Base-by-base conservation (phyloP, 2,329 filamentous ascomycete genomes). In the Dactylonectria estremocensis region DNA sequence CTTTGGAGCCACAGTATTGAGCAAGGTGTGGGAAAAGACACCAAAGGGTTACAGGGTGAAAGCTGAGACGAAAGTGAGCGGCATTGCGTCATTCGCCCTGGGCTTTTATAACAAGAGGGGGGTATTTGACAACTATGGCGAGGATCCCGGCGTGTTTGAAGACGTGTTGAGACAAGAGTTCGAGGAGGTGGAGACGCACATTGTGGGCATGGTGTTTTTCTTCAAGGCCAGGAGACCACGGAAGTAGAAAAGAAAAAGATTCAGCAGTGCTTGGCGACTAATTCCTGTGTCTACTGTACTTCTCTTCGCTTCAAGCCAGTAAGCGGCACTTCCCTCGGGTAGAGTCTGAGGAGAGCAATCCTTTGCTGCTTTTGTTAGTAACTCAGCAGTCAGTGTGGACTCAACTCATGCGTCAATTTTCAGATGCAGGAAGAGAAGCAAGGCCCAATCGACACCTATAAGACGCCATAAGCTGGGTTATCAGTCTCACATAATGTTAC, bases 181-280 rank as follows among this genome's bases (percentile, higher is more conserved):
- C 11, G 52, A 68, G 14, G 52, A 68, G 31, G 63, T 67, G 3
- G 66, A 67, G 18, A 58, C 66, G 2, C 48, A 49, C 16, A 37
- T 68, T 24, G 53, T 68, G 18, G 57, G 37, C 9, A 55, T 68
- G 53, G 62, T 68, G 46, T 68, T 66, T n/a, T n/a, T 68, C 18
- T 68, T 68, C 18, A 58, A 28, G n/a, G 66, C 63, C 2, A n/a
- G 52, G 1, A 67, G 66, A 35, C 66, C 66, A 22, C 37, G 62
- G 10, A 55, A 7, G 11, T 35, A 48, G 45, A 20, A 11, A 48
- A n/a, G n/a, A n/a, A n/a, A n/a, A n/a, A n/a, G n/a, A n/a, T n/a
- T n/a, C 13, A 18, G 22, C 10, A 22, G 8, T 22, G 10, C 45
- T 22, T 10, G 11, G 45, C 45, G 18, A 20, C 22, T 18, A 37